Base-by-base conservation (phyloP, 192 early-diverging fungal species). In the Kickxella alabastrina region DNA sequence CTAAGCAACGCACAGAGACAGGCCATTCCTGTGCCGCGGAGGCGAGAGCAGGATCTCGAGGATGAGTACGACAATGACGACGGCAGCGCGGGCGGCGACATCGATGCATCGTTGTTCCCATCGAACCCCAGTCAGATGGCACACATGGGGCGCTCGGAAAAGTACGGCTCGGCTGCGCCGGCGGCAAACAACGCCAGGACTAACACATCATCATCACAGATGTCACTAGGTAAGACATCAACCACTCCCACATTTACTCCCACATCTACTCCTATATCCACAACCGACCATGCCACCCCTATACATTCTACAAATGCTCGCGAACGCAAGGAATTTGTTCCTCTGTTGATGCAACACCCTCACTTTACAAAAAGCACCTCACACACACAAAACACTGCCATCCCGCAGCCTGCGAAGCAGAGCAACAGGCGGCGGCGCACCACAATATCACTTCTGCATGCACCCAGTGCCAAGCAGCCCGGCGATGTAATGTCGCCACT, bases 1-100 rank as follows among this genome's bases (percentile, higher is more conserved):
- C 37, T 37, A 23, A 13, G 14, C 21, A 39, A 15, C 6, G 21
- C 43, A n/a, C 49, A 48, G 18, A 49, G 24, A 25, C 47, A 51
- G 49, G 10, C 41, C 7, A 35, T 55, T n/a, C 49, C 46, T 18
- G 54, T 21, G 2, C 47, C 57, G 27, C 65, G 54, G 29, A 59
- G 59, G 49, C 52, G 56, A 14, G 69, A 73, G 53, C 70, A 62
- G 39, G 46, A 44, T 17, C 54, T 65, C 13, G 70, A 73, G 19
- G 43, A 62, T 39, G 70, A 43, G 17, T 73, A 73, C 49, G 70
- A 73, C 54, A 52, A 62, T 1, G 63, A 66, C 45, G 69, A 73
- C 35, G 69, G 69, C 35, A 54, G 32, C 22, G 28, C 62, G 6
- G 59, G 54, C 44, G 47, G 15, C 21, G 69, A 62, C 24, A 49